Evolutionary conservation across 768 basidiomycete genomes (phyloP).

Genomic region (Tephrocybe sp.): DNA sequence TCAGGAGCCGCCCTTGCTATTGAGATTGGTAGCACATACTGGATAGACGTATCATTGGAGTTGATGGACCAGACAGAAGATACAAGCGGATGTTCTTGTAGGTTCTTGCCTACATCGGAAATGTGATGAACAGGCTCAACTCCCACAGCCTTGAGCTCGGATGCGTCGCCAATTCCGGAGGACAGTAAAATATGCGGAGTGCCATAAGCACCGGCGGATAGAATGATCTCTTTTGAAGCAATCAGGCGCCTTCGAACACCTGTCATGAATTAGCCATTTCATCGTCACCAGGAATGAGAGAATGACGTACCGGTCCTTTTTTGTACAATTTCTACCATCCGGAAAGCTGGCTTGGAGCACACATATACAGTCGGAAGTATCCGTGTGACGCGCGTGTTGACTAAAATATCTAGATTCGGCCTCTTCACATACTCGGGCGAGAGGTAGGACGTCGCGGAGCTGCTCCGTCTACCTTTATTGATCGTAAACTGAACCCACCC

Average conservation of each 20-base stretch:
- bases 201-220: constrained; percentile 29
- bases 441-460: constrained; percentile 30
- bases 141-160: constrained; percentile 19
- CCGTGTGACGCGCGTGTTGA: constrained; percentile 29
- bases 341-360: constrained; percentile 4
- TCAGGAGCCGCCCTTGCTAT: constrained; percentile 4
- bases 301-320: neutral
- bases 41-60: constrained; percentile 20
- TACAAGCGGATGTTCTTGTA: constrained; percentile 27
- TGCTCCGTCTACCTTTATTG: constrained; percentile 23
- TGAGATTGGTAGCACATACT: neutral
- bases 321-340: constrained; percentile 4
- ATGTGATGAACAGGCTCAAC: constrained; percentile 22
- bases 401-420: constrained; percentile 30
- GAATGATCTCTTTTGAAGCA: neutral
- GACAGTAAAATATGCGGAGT: constrained; percentile 31
- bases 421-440: constrained; percentile 20
- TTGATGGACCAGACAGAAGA: constrained; percentile 24
- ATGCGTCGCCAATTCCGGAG: constrained; percentile 32
- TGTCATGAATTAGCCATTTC: neutral
- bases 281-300: neutral
- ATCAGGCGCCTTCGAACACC: neutral
- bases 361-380: constrained; percentile 13
- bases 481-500: constrained; percentile 16
- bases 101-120: constrained; percentile 27